phyloP scores from a whole-genome alignment of 192 early-diverging fungal genomes.

The Entomortierella lignicola region DNA sequence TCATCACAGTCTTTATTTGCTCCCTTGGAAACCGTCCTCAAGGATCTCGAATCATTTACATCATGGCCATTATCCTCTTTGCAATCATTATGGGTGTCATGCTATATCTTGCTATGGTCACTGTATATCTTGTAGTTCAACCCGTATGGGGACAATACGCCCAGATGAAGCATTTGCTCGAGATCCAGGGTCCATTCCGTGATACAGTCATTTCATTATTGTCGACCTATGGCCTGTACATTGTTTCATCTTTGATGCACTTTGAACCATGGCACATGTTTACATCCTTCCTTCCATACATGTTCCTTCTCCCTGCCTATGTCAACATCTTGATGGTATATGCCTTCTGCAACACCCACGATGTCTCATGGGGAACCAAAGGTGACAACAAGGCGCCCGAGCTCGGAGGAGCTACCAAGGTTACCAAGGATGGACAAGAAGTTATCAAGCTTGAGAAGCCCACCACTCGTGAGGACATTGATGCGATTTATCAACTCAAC shows the following conservation, averaged over 20 bases:
- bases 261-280: slow-evolving; percentile 94
- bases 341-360: slow-evolving; percentile 94
- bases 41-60: slow-evolving; percentile 81
- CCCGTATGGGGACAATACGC: slow-evolving; percentile 16
- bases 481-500: slow-evolving; percentile 85
- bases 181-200: slow-evolving; percentile 66
- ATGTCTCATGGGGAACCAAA: slow-evolving; percentile 96
- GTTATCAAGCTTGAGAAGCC: slow-evolving; percentile 80
- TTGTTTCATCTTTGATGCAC: slow-evolving; percentile 79
- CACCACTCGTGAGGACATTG: slow-evolving; percentile 79
- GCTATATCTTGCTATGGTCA: slow-evolving; percentile 76
- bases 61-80: slow-evolving; percentile 77
- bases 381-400: slow-evolving; percentile 78
- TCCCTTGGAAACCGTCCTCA: slow-evolving; percentile 94
- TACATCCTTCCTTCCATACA: slow-evolving; percentile 89
- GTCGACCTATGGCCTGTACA: slow-evolving; percentile 86
- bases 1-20: slow-evolving; percentile 84
- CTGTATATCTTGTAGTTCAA: slow-evolving; percentile 61
- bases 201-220: slow-evolving; percentile 84
- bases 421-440: slow-evolving; percentile 76
- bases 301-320: slow-evolving; percentile 86
- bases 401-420: slow-evolving; percentile 77
- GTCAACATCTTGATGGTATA: slow-evolving; percentile 94
- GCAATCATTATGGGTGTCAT: slow-evolving; percentile 84
- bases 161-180: slow-evolving; percentile 47